Conservation (phyloP, 352 stramenopile species). For the Pythium oligandrum region DNA sequence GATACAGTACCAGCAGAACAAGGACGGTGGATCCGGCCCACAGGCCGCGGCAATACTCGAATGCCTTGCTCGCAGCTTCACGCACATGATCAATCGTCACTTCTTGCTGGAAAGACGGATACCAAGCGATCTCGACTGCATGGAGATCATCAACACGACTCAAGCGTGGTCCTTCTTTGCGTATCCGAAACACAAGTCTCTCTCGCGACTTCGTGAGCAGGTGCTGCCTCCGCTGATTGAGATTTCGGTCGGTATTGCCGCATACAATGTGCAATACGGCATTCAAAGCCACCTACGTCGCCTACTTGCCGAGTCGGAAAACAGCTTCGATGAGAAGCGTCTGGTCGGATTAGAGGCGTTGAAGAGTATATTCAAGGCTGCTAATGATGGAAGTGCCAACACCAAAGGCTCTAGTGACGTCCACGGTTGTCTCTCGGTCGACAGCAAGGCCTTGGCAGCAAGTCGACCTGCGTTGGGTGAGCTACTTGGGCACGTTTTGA, state of each 20-base stretch:
- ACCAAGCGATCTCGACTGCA: conserved; percentile 52
- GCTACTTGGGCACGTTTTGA: conserved; percentile 54
- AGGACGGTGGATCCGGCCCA: conserved; percentile 26
- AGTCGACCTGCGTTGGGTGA: conserved; percentile 38
- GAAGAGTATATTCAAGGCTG: conserved; percentile 18
- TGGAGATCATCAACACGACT: conserved; percentile 80
- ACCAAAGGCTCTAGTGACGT: not conserved
- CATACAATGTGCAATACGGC: conserved; percentile 68
- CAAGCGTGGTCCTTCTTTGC: conserved; percentile 81
- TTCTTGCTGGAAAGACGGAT: conserved; percentile 32
- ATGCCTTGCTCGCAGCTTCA: conserved; percentile 25
- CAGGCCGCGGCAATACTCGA: conserved; percentile 19
- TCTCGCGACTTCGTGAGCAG: conserved; percentile 22
- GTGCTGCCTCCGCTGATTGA: conserved; percentile 43
- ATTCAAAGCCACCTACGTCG: conserved; percentile 63
- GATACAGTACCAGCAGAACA: conserved; percentile 66
- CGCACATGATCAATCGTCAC: conserved; percentile 41
- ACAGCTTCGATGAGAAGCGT: conserved; percentile 66
- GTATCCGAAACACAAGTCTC: conserved; percentile 33
- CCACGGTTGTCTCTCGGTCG: conserved; percentile 12
- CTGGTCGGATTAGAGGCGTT: conserved; percentile 60
- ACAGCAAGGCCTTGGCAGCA: conserved; percentile 29
- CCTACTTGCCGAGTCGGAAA: conserved; percentile 50
- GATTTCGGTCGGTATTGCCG: conserved; percentile 48
- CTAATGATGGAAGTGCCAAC: not conserved